Conservation (phyloP, 768 basidiomycete genomes). For the Russula foetens region DNA sequence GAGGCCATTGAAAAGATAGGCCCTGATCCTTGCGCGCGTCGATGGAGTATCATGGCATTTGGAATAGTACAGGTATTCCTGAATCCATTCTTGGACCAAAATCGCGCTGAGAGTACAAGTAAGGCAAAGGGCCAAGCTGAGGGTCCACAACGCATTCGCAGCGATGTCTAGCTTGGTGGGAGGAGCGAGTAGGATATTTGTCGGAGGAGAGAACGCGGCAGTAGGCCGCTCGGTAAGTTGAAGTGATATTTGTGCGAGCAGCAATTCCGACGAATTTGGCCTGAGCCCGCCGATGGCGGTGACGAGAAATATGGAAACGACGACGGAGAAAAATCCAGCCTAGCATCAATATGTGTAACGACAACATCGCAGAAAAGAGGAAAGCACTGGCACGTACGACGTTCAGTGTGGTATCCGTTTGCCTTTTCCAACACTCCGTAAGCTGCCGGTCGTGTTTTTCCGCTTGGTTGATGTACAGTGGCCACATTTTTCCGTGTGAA, state of each 20-base stretch:
- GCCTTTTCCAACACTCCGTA: slow-evolving; percentile 1
- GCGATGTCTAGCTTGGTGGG: neutral
- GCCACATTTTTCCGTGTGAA: slow-evolving; percentile 4
- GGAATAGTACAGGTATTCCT: slow-evolving; percentile 1
- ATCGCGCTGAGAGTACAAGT: slow-evolving; percentile 2
- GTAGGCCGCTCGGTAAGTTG: neutral
- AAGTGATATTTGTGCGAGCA: slow-evolving; percentile 3
- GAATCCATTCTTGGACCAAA: slow-evolving; percentile 12
- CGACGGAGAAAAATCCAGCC: slow-evolving; percentile 8
- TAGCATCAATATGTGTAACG: neutral
- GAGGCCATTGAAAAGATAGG: slow-evolving; percentile 12
- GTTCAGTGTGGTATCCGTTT: neutral
- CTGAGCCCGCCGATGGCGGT: neutral
- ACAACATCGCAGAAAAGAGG: neutral
- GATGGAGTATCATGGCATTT: slow-evolving; percentile 6
- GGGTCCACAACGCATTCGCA: slow-evolving; percentile 6
- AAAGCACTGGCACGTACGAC: neutral
- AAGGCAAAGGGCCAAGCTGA: slow-evolving; percentile 10
- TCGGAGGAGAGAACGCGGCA: neutral
- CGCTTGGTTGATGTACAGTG: neutral
- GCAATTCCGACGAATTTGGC: neutral
- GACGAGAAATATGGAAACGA: neutral
- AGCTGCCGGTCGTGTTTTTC: slow-evolving; percentile 4
- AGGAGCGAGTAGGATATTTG: neutral
- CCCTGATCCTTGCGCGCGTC: slow-evolving; percentile 12